Evolutionary conservation across 331 rosid genomes (phyloP), one percentile per base, ranked within the genome.

Genomic region (Acacia concinna): DNA sequence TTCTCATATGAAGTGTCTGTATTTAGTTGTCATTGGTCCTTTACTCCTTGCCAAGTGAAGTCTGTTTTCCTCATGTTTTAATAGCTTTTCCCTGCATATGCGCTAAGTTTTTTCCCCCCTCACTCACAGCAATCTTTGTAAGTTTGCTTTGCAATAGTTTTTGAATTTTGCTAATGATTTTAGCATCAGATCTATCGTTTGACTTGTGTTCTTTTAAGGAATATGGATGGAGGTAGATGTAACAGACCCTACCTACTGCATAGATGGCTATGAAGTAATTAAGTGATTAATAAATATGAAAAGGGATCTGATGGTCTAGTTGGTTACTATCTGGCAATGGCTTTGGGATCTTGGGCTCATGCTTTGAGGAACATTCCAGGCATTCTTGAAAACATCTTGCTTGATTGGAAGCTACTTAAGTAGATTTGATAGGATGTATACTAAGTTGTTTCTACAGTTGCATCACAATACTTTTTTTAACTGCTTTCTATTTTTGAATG

Each of bases 1-100:
- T 52, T 68, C 69, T 71, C 81, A 8, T 51, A 21, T 62, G 80
- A 65, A 54, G 67, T 78, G 41, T 73, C 57, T 32, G 65, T 66
- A n/a, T 77, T 77, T 63, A 37, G 59, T 47, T 68, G 34, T 49
- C 34, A 37, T 51, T 69, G 12, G 18, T 84, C 69, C 68, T 35
- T 71, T 37, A 38, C 2, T 38, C 31, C 47, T 41, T 9, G 46
- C 14, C 41, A 43, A 72, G 31, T 47, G 74, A 73, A 52, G 65
- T 74, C 25, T 6, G 38, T 32, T 62, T 51, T 40, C 14, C 37
- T 21, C 40, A 13, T 60, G 5, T 25, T 34, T 68, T 49, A 46
- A 1, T 51, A 38, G 8, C 63, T 62, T 40, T 31, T 43, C 2
- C 35, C 28, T 32, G 62, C 75, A 14, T 49, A 56, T 64, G 27